Conservation (phyloP, 495 filamentous ascomycete species). For the Rostrohypoxylon terebratum region DNA sequence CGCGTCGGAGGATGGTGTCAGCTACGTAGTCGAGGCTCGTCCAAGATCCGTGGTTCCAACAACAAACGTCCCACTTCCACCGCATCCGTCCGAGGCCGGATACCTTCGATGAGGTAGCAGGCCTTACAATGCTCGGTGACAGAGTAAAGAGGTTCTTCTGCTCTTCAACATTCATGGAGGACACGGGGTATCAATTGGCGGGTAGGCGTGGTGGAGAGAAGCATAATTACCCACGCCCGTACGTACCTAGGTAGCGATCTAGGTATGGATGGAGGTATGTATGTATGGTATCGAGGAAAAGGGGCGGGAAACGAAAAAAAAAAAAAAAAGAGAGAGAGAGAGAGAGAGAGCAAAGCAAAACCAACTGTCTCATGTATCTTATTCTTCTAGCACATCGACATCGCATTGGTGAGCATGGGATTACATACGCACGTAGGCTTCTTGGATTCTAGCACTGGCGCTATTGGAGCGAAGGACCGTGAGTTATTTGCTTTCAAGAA, state of each 20-base stretch:
- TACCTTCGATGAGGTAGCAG: slow-evolving; percentile 38
- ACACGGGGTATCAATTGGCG: not conserved
- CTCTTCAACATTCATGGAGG: not conserved
- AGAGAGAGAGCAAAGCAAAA: slow-evolving; percentile 5
- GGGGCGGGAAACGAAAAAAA: not conserved
- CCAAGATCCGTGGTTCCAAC: slow-evolving; percentile 64
- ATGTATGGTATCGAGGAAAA: slow-evolving; percentile 8
- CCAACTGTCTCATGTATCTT: slow-evolving; percentile 6
- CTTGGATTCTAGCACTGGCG: slow-evolving; percentile 27
- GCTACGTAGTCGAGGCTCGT: slow-evolving; percentile 72
- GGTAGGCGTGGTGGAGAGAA: not conserved
- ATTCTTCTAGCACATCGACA: slow-evolving; percentile 10
- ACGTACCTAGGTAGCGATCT: not conserved
- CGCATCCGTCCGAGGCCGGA: slow-evolving; percentile 60
- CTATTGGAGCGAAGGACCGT: slow-evolving; percentile 11
- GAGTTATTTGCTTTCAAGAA: slow-evolving; percentile 15
- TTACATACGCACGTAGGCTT: slow-evolving; percentile 24
- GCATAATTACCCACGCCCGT: not conserved
- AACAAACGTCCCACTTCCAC: slow-evolving; percentile 56
- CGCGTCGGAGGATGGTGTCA: slow-evolving; percentile 75
- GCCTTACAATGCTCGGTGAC: slow-evolving; percentile 17
- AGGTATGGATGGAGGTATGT: not conserved
- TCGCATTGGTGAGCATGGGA: slow-evolving; percentile 15
- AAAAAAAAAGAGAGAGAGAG: no score
- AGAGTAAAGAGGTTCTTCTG: slow-evolving; percentile 19